Percentiles rank a stretch among this genome's conserved stretches.
phyloP scores from a whole-genome alignment of 2,329 filamentous ascomycete genomes.

The Alternaria longipes region DNA sequence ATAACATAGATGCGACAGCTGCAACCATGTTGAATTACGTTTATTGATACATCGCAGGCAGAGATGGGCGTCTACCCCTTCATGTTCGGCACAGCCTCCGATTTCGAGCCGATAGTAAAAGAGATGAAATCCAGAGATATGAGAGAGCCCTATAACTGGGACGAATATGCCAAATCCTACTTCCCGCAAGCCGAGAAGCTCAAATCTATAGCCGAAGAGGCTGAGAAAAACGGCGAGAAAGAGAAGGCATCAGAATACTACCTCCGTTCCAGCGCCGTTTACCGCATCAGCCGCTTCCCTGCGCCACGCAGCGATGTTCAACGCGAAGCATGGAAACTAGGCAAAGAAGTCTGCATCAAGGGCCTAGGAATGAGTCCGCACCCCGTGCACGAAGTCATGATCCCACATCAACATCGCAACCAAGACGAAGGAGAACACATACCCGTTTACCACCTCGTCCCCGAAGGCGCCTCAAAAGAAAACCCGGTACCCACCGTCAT shows the following conservation, averaged over 20 bases:
- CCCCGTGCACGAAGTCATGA: conserved; percentile 69
- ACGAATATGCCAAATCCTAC: conserved; percentile 70
- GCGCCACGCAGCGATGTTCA: conserved; percentile 60
- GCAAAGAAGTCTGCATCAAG: conserved; percentile 71
- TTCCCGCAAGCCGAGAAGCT: conserved; percentile 69
- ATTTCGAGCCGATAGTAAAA: conserved; percentile 76
- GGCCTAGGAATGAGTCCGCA: conserved; percentile 57
- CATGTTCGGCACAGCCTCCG: conserved; percentile 73
- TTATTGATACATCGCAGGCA: conserved; percentile 30
- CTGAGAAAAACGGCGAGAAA: conserved; percentile 59
- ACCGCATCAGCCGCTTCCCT: conserved; percentile 77
- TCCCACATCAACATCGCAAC: conserved; percentile 65
- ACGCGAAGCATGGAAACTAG: conserved; percentile 69
- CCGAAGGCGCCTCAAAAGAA: conserved; percentile 54
- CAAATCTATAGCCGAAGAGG: conserved; percentile 61
- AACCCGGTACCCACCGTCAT: conserved; percentile 62
- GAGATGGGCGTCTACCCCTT: conserved; percentile 74
- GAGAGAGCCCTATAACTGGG: conserved; percentile 70
- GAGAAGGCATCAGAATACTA: conserved; percentile 69
- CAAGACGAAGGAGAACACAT: conserved; percentile 65
- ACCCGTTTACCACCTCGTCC: conserved; percentile 72
- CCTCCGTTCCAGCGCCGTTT: conserved; percentile 66
- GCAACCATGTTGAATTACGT: not conserved
- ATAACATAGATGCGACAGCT: not conserved
- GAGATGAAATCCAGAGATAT: conserved; percentile 68